Evolutionary conservation across 805 yeast genomes (phyloP), one percentile per base, ranked within the genome.

Genomic region (Yarrowia keelungensis): DNA sequence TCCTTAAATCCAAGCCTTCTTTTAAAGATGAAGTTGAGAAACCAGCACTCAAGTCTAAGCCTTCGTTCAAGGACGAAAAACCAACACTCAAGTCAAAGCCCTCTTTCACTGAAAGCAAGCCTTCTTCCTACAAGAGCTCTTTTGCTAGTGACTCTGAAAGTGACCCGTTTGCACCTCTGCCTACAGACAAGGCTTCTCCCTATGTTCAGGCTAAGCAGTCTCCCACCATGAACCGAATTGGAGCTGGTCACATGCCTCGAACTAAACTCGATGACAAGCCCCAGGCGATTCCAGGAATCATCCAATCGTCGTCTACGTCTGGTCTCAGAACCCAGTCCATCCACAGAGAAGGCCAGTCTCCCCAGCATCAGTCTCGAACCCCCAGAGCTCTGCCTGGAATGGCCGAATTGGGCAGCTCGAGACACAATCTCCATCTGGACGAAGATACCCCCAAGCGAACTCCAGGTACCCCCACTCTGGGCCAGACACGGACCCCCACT

Each of bases 301-400:
- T 59, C n/a, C 65, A 59, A 38, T 26, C 62, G 16, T 53, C 64
- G 15, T 59, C 65, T 3, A 59, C 65, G 2, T 22, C 51, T 0
- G 65, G 65, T 7, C n/a, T 59, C 12, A 3, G 65, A 59, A 59
- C 65, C 39, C 65, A 59, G 35, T 59, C 65, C 3, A 59, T 59
- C 51, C 65, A 59, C 42, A 43, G 65, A 59, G 65, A 59, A 14
- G 65, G 65, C 1, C 65, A 59, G 35, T 59, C 65, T 5, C 65
- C 65, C 14, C 65, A 59, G 51, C 65, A 59, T 12, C 65, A 39
- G 42, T 35, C 51, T 14, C 7, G 65, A 35, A 43, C 65, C 8
- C 65, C 65, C 19, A 16, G 65, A 14, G 67, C 67, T 19, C 54
- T 47, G 22, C 54, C 67, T 38, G 67, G 67, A 19, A 62, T 62